phyloP scores from a whole-genome alignment of 345 rosid species.

The Camelina hispida region DNA sequence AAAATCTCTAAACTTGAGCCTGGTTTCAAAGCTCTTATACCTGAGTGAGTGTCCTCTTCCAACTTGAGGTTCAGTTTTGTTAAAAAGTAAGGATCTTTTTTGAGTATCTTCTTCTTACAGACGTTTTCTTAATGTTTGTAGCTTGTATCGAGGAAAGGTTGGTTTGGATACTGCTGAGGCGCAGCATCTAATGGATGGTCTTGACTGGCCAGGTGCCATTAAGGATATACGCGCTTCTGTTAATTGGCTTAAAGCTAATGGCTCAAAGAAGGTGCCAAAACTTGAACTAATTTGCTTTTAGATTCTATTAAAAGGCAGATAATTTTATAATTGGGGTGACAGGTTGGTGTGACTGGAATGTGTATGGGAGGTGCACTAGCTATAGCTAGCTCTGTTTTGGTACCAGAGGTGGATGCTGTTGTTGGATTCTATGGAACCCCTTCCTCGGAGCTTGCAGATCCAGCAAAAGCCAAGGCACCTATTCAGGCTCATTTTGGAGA shows the following conservation, averaged over 20 bases:
- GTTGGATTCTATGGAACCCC: constrained; percentile 91
- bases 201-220: constrained; percentile 94
- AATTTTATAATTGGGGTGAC: neutral
- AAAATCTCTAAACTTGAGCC: constrained; percentile 81
- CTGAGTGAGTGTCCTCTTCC: constrained; percentile 59
- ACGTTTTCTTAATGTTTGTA: constrained; percentile 24
- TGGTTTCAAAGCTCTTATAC: constrained; percentile 88
- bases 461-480: constrained; percentile 82
- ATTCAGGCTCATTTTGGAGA: constrained; percentile 93
- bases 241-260: constrained; percentile 90
- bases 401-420: constrained; percentile 85
- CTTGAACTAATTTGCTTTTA: neutral
- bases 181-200: constrained; percentile 88
- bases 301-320: neutral
- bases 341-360: constrained; percentile 96
- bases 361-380: constrained; percentile 97
- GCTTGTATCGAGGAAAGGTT: constrained; percentile 94
- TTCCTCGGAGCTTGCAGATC: constrained; percentile 82
- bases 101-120: constrained; percentile 7
- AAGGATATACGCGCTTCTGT: constrained; percentile 87
- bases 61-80: neutral
- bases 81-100: neutral
- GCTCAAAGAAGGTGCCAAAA: constrained; percentile 72
- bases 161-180: constrained; percentile 93
- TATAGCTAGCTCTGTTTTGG: constrained; percentile 90